Base-by-base conservation (phyloP, 2,329 filamentous ascomycete species). In the Colletotrichum nymphaeae region DNA sequence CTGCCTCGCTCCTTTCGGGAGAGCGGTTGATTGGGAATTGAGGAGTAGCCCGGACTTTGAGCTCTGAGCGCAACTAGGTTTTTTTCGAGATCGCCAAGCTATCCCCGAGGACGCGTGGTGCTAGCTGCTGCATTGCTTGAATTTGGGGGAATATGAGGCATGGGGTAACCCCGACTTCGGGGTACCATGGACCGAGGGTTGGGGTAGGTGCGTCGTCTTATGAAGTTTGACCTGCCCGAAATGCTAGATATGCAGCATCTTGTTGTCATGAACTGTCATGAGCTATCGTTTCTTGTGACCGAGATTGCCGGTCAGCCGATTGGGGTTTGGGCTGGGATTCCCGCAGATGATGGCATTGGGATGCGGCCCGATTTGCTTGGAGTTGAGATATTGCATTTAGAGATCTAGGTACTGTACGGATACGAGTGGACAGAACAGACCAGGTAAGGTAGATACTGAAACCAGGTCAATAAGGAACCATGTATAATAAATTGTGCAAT, bases 31-130 rank as follows among this genome's bases (percentile, higher is more conserved):
- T 63, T 73, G 55, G 66, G 28, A 63, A 28, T 22, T 5, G 52
- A 26, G 49, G 28, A 30, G 52, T 14, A 3, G 52, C 24, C 52
- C 37, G 37, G 37, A 42, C 37, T 42, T 16, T 42, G 22, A 16
- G n/a, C 19, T 24, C 22, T 37, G 60, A 56, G 53, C 32, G 46
- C 53, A 56, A 60, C 60, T 32, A 42, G 22, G 42, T 16, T 56
- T 70, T 60, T 64, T 56, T 64, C 35, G 53, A 59, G 66, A 37
- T 60, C 19, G 60, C 66, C 66, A 56, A 65, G 70, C 52, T 56
- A 70, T 8, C 9, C 55, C 67, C n/a, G 56, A 56, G 46, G 19
- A 52, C 42, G 16, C n/a, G 28, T 46, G 46, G 19, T 22, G 30
- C 22, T 56, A n/a, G 42, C 42, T 49, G 42, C 19, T 11, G 35